phyloP scores from a whole-genome alignment of 495 filamentous ascomycete species.

The Usnea hakonensis region DNA sequence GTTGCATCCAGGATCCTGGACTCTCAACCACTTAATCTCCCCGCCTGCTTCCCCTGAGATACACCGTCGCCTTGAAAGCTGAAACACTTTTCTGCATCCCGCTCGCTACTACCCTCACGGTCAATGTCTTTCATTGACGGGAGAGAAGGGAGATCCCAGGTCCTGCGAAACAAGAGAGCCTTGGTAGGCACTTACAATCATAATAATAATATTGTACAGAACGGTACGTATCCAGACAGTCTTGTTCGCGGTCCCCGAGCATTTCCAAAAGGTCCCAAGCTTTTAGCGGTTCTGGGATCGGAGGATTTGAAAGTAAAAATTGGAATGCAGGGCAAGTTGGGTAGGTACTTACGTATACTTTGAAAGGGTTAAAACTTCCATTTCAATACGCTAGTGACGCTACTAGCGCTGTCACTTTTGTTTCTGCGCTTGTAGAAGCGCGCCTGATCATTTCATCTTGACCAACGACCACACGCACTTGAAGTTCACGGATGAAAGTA shows the following conservation, averaged over 20 bases:
- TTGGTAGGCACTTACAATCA: no score
- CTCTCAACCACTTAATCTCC: neutral
- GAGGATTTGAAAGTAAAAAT: no score
- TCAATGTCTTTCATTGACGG: neutral
- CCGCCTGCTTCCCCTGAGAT: neutral
- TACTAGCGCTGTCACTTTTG: neutral
- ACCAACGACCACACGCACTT: neutral
- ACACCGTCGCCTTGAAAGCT: neutral
- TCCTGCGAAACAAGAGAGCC: neutral
- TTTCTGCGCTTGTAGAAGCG: constrained; percentile 1
- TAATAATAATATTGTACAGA: no score
- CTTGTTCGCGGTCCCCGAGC: neutral
- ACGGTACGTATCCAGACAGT: neutral
- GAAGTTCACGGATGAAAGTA: no score
- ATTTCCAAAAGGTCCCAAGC: neutral
- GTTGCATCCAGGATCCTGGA: no score
- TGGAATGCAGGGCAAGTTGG: no score
- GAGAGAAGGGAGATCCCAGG: neutral
- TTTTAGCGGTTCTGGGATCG: neutral
- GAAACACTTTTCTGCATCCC: neutral
- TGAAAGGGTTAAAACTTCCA: no score
- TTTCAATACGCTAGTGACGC: neutral
- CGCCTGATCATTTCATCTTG: neutral
- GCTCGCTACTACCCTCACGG: neutral
- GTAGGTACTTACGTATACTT: no score